Evolutionary conservation across 768 basidiomycete species (phyloP).

Genomic region (Pisolithus marmoratus): DNA sequence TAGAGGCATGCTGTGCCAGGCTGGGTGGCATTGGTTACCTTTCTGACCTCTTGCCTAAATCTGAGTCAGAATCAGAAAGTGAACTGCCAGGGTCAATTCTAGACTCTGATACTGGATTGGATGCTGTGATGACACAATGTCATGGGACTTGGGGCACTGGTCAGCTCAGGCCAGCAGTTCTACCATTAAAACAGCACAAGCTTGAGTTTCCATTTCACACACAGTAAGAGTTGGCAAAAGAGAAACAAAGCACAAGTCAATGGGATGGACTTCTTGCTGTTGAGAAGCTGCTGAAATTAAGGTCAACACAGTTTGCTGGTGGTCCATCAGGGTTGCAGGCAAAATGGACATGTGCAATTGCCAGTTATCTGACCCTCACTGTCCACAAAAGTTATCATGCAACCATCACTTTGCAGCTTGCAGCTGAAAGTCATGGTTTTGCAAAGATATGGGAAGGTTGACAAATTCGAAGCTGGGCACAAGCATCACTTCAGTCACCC

Average conservation of each 20-base stretch:
- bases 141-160: too few species aligned
- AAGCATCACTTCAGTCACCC: too few species aligned
- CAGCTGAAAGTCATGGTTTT: conserved; percentile 26
- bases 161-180: too few species aligned
- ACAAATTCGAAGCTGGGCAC: too few species aligned
- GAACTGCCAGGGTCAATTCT: not conserved
- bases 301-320: conserved; percentile 17
- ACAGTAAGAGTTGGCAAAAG: conserved; percentile 10
- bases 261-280: conserved; percentile 24
- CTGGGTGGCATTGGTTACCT: not conserved
- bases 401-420: conserved; percentile 18
- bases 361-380: conserved; percentile 19
- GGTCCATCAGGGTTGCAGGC: conserved; percentile 25
- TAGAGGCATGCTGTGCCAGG: not conserved
- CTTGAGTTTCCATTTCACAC: not conserved
- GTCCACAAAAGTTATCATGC: conserved; percentile 16
- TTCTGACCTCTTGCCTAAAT: not conserved
- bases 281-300: conserved; percentile 2
- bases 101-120: not conserved
- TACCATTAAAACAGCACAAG: not conserved
- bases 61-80: not conserved
- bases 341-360: conserved; percentile 20
- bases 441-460: conserved; percentile 25
- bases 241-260: conserved; percentile 39
- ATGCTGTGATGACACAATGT: too few species aligned